A percentile compares a stretch with the other conserved stretches of the same genome.
These are phyloP conservation scores for Barnettozyma sp. DNA, from an alignment of 805 yeast genomes.

Conservation along the genomic window DNA sequence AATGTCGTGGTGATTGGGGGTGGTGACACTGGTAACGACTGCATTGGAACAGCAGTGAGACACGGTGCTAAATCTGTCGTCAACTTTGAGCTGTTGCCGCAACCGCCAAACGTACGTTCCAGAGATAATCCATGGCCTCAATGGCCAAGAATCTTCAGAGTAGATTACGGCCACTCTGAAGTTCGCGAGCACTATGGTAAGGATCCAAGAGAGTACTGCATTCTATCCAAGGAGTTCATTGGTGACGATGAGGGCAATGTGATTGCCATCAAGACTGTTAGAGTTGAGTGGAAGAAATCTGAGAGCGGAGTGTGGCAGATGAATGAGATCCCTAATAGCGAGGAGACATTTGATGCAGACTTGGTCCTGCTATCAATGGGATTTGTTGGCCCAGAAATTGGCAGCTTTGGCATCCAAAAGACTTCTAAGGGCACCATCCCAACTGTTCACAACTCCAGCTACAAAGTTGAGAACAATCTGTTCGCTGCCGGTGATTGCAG, in stretches of 20 bases:
- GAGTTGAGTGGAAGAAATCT: constrained; percentile 97
- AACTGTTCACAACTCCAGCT: constrained; percentile 47
- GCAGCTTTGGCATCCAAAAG: constrained; percentile 56
- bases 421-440: constrained; percentile 80
- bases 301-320: constrained; percentile 98
- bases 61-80: constrained; percentile 94
- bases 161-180: constrained; percentile 96
- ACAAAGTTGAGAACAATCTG: constrained; percentile 65
- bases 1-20: constrained; percentile 96
- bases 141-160: constrained; percentile 97
- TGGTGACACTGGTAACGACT: constrained; percentile 99
- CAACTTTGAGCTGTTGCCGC: constrained; percentile 91
- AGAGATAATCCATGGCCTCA: constrained; percentile 99
- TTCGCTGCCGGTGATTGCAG: constrained; percentile 99
- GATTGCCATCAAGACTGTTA: constrained; percentile 88
- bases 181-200: constrained; percentile 91
- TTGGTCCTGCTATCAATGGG: constrained; percentile 94
- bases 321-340: constrained; percentile 95
- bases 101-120: constrained; percentile 79
- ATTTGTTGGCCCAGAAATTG: constrained; percentile 91
- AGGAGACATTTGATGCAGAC: constrained; percentile 92
- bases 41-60: constrained; percentile 94
- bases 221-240: constrained; percentile 89
- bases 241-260: constrained; percentile 95
- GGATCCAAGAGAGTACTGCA: constrained; percentile 96